phyloP scores from a whole-genome alignment of 176 grass and related monocot species.

The Aegilops sharonensis region DNA sequence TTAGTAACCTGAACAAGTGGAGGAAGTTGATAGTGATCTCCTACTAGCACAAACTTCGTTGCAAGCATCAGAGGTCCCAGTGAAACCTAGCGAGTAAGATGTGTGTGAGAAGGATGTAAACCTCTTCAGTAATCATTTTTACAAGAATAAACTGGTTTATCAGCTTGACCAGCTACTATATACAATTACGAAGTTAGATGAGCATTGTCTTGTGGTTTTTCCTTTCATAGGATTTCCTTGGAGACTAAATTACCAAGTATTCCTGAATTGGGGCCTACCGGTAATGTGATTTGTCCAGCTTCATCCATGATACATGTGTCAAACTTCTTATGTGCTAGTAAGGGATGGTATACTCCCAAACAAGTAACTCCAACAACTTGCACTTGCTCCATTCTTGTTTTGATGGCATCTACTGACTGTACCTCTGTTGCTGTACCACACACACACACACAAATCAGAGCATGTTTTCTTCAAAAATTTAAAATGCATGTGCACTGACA shows the following conservation, averaged over 20 bases:
- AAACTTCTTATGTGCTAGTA: slow-evolving; percentile 89
- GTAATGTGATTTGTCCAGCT: slow-evolving; percentile 96
- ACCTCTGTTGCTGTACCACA: slow-evolving; percentile 53
- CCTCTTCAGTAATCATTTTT: slow-evolving; percentile 8
- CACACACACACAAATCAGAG: slow-evolving; percentile 25
- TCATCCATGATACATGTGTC: slow-evolving; percentile 99
- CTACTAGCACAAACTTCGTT: slow-evolving; percentile 93
- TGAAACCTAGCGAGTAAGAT: slow-evolving; percentile 60
- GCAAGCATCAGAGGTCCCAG: slow-evolving; percentile 93
- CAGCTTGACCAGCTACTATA: neutral
- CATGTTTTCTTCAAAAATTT: neutral
- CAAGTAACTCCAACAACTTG: slow-evolving; percentile 94
- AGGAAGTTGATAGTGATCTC: slow-evolving; percentile 97
- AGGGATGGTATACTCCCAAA: slow-evolving; percentile 89
- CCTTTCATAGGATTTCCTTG: neutral
- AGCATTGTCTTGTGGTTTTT: neutral
- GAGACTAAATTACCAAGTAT: slow-evolving; percentile 10
- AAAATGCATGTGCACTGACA: slow-evolving; percentile 25
- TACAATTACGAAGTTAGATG: neutral
- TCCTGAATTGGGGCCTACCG: slow-evolving; percentile 46
- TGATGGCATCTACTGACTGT: slow-evolving; percentile 74
- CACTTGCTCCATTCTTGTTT: slow-evolving; percentile 80
- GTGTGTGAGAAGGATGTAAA: slow-evolving; percentile 10
- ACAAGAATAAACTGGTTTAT: slow-evolving; percentile 7
- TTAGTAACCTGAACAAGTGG: slow-evolving; percentile 81